Conservation (phyloP, 306 rosid species). For the Rosa chinensis region DNA sequence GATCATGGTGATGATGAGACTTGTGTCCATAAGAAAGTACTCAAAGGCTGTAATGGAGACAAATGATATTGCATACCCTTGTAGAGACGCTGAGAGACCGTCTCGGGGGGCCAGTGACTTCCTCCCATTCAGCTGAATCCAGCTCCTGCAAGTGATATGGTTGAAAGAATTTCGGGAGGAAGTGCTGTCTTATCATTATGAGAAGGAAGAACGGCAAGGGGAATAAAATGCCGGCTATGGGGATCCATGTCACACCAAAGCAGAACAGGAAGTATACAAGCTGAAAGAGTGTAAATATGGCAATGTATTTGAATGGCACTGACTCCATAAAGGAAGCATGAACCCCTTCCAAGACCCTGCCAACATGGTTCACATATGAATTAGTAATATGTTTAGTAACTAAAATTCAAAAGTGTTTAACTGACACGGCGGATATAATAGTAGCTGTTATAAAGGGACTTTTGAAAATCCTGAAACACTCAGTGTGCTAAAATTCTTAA, state of each 20-base stretch:
- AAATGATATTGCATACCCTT: slow-evolving; percentile 35
- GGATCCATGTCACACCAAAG: slow-evolving; percentile 83
- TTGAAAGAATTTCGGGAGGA: slow-evolving; percentile 66
- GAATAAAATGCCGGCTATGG: slow-evolving; percentile 81
- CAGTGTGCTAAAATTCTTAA: not conserved
- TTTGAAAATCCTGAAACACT: not conserved
- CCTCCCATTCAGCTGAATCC: slow-evolving; percentile 84
- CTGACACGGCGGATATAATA: not conserved
- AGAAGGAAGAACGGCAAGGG: slow-evolving; percentile 79
- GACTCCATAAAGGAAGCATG: slow-evolving; percentile 83
- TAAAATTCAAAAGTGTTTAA: not conserved
- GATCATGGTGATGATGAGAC: slow-evolving; percentile 3
- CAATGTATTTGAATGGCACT: slow-evolving; percentile 58
- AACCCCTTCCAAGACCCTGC: slow-evolving; percentile 69
- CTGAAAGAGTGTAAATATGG: slow-evolving; percentile 68
- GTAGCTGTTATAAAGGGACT: not conserved
- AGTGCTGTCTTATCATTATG: slow-evolving; percentile 58
- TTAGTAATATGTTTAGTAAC: not conserved
- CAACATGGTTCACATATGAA: slow-evolving; percentile 4
- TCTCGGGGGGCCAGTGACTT: slow-evolving; percentile 48
- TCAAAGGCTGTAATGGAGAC: not conserved
- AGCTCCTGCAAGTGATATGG: slow-evolving; percentile 60
- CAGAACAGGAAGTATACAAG: slow-evolving; percentile 64
- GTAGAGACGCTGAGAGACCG: slow-evolving; percentile 38
- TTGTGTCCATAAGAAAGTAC: not conserved